Conservation (phyloP, 2,329 filamentous ascomycete species). For the Diaporthe sp. region DNA sequence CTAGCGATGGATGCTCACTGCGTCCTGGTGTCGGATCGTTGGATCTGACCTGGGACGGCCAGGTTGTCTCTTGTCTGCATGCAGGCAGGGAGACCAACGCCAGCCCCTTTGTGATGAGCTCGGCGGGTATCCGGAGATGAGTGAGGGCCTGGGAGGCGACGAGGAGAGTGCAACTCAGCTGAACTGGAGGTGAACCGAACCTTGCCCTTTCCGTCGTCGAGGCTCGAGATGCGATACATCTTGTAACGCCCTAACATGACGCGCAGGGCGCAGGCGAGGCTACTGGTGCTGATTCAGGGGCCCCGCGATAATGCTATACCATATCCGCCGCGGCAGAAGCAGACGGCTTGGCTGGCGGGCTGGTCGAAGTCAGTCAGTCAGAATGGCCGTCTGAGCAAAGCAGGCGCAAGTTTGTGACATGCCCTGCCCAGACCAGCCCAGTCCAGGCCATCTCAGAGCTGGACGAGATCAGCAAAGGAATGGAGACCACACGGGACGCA, state of each 20-base stretch:
- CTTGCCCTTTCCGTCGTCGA: slow-evolving; percentile 33
- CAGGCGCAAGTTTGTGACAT: slow-evolving; percentile 1
- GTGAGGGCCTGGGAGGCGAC: slow-evolving; percentile 24
- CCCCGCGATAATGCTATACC: slow-evolving; percentile 28
- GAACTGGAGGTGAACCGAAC: slow-evolving; percentile 19
- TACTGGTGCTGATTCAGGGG: slow-evolving; percentile 23
- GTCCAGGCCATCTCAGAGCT: slow-evolving; percentile 27
- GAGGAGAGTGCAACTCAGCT: slow-evolving; percentile 14
- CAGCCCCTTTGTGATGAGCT: slow-evolving; percentile 50
- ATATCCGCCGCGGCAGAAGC: neutral
- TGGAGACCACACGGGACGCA: slow-evolving; percentile 19
- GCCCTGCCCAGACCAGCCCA: slow-evolving; percentile 20
- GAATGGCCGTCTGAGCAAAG: slow-evolving; percentile 3
- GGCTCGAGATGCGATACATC: slow-evolving; percentile 16
- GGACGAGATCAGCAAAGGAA: slow-evolving; percentile 29
- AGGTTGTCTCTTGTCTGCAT: slow-evolving; percentile 28
- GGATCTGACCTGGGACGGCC: slow-evolving; percentile 3
- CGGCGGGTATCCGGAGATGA: slow-evolving; percentile 36
- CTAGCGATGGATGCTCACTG: slow-evolving; percentile 28
- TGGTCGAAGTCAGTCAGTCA: slow-evolving; percentile 11
- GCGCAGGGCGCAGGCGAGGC: neutral
- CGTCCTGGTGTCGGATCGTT: slow-evolving; percentile 13
- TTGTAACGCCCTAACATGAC: slow-evolving; percentile 18
- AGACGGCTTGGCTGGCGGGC: slow-evolving; percentile 12
- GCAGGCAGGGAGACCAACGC: slow-evolving; percentile 61